Percentiles rank a stretch among this genome's conserved stretches.
Conservation (phyloP, 2,329 filamentous ascomycete species). For the Colletotrichum chlorophyti region DNA sequence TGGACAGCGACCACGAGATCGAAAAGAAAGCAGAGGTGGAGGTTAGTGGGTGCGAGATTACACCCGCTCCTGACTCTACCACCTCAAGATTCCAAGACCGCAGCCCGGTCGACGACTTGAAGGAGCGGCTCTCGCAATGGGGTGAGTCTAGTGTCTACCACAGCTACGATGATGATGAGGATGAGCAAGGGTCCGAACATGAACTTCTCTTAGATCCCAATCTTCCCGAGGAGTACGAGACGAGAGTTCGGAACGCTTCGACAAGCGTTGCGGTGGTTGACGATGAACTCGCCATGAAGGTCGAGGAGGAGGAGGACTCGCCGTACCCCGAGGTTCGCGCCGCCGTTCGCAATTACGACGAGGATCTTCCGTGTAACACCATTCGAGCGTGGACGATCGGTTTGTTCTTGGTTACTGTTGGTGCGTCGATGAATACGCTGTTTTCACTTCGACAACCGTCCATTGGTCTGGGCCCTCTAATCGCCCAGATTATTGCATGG, state of each 20-base stretch:
- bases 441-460: slow-evolving; percentile 68
- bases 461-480: slow-evolving; percentile 65
- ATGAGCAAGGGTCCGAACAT: slow-evolving; percentile 57
- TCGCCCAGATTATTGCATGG: slow-evolving; percentile 70
- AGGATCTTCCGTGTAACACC: slow-evolving; percentile 71
- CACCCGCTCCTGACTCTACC: slow-evolving; percentile 29
- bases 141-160: slow-evolving; percentile 44
- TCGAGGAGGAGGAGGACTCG: slow-evolving; percentile 60
- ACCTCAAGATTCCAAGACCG: slow-evolving; percentile 27
- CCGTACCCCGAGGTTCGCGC: slow-evolving; percentile 72
- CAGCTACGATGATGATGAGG: slow-evolving; percentile 46
- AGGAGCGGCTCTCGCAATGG: slow-evolving; percentile 48
- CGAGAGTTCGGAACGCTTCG: slow-evolving; percentile 34
- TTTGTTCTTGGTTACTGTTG: slow-evolving; percentile 59
- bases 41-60: slow-evolving; percentile 38
- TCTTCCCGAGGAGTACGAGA: slow-evolving; percentile 51
- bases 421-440: slow-evolving; percentile 68
- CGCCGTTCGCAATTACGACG: slow-evolving; percentile 69
- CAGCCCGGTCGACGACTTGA: slow-evolving; percentile 39
- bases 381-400: slow-evolving; percentile 71
- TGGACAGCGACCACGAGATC: slow-evolving; percentile 35
- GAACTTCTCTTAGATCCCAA: slow-evolving; percentile 64
- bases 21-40: slow-evolving; percentile 37
- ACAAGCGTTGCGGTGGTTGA: slow-evolving; percentile 34
- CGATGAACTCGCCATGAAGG: slow-evolving; percentile 41